These are phyloP conservation scores for Straminergon stramineum DNA, from an alignment of 225 moss, liverwort and hornwort genomes.

Conservation along the genomic window DNA sequence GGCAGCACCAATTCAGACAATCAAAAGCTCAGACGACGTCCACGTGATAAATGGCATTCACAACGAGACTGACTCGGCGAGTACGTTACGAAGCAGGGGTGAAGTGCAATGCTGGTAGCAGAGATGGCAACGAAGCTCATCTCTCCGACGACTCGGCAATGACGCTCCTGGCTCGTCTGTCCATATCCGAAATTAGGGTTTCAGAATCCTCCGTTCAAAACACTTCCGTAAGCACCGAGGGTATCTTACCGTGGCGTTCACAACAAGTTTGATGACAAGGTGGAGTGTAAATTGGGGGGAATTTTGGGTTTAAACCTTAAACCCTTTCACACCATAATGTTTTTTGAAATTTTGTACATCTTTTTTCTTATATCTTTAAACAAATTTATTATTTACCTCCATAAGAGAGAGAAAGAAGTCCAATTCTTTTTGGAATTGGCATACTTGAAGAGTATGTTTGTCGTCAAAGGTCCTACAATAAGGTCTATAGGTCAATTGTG, in stretches of 20 bases:
- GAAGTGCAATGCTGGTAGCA: background rate
- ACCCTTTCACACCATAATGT: background rate
- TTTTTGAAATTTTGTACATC: too few species aligned
- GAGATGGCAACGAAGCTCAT: background rate
- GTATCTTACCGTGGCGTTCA: background rate
- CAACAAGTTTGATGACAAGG: background rate
- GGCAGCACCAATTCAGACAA: background rate
- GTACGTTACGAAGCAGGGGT: too few species aligned
- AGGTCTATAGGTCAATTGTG: rapidly evolving
- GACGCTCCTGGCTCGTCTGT: background rate
- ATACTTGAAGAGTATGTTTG: rapidly evolving
- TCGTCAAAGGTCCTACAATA: rapidly evolving
- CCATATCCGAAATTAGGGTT: background rate
- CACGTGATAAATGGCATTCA: background rate
- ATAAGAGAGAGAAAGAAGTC: background rate
- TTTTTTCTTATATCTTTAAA: rapidly evolving
- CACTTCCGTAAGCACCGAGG: background rate
- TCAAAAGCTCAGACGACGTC: background rate
- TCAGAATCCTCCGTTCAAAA: background rate
- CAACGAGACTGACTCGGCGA: background rate
- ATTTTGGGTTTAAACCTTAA: background rate
- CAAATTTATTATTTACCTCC: background rate
- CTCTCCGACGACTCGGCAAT: background rate
- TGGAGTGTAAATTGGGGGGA: background rate
- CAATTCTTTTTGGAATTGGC: rapidly evolving